These are phyloP conservation scores for Kewa caespitosa DNA, from an alignment of 179 eudicot genomes.

Conservation along the genomic window DNA sequence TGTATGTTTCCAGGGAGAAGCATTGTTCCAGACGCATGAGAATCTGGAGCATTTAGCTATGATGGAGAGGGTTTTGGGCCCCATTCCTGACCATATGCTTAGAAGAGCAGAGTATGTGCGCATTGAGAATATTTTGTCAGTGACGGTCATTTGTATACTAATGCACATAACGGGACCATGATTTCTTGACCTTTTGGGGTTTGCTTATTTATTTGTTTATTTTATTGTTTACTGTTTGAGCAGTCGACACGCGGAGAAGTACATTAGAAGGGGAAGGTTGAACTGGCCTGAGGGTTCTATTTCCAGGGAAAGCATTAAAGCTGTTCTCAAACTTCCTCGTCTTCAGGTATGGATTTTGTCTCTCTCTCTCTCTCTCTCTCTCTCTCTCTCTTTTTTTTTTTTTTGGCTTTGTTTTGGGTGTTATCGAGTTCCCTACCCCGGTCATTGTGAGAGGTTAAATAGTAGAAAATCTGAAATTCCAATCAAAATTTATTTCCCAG, in stretches of 20 bases:
- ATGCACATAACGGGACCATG: background rate
- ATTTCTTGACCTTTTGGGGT: background rate
- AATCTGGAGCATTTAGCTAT: conserved; percentile 64
- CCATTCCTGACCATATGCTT: conserved; percentile 57
- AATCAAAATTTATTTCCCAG: conserved; percentile 28
- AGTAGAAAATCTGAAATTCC: background rate
- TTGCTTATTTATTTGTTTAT: background rate
- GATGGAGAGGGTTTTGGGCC: conserved; percentile 66
- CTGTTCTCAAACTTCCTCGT: conserved; percentile 72
- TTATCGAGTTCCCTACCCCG: background rate
- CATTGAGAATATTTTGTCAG: background rate
- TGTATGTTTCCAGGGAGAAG: conserved; percentile 47
- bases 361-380: background rate
- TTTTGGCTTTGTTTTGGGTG: too few relatives aligned
- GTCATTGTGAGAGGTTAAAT: background rate
- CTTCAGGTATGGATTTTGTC: conserved; percentile 41
- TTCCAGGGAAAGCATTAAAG: conserved; percentile 79
- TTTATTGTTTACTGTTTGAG: background rate
- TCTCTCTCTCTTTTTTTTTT: too few relatives aligned
- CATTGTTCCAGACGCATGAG: conserved; percentile 62
- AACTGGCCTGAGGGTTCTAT: conserved; percentile 93
- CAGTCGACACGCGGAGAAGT: conserved; percentile 60
- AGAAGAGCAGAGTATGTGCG: conserved; percentile 52
- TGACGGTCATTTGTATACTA: background rate
- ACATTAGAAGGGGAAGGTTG: conserved; percentile 56